Evolutionary conservation across 1,139 yeast species (phyloP).

Genomic region (Kodamaea suecica): DNA sequence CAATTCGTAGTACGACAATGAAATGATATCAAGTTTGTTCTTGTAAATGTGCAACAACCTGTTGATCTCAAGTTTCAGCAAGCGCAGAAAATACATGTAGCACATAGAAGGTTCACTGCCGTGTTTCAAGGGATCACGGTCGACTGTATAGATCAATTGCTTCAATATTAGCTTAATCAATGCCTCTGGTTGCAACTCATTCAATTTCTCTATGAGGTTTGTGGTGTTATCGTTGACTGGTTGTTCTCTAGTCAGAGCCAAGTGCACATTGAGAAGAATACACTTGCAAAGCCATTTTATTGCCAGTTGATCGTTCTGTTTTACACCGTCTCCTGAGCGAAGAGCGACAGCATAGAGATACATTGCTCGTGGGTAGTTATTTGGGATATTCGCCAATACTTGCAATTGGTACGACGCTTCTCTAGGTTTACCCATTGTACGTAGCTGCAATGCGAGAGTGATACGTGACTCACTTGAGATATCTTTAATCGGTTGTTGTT

Average conservation of each 20-base stretch:
- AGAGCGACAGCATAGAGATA: constrained; percentile 67
- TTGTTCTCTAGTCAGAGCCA: constrained; percentile 9
- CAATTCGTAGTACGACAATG: constrained; percentile 48
- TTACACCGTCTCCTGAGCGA: constrained; percentile 69
- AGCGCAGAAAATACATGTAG: constrained; percentile 24
- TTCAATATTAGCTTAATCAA: constrained; percentile 27
- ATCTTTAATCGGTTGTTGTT: constrained; percentile 2
- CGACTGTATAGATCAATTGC: constrained; percentile 19
- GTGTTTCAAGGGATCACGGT: constrained; percentile 19
- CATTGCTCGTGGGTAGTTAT: constrained; percentile 60
- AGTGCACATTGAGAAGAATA: constrained; percentile 20
- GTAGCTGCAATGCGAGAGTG: constrained; percentile 49
- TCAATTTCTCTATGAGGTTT: constrained; percentile 23
- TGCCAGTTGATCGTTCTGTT: constrained; percentile 55
- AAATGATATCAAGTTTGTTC: constrained; percentile 28
- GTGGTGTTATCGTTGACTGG: constrained; percentile 7
- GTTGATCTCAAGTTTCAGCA: constrained; percentile 26
- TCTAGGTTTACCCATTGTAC: constrained; percentile 57
- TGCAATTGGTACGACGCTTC: constrained; percentile 72
- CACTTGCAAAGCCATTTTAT: constrained; percentile 58
- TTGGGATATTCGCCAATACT: constrained; percentile 58
- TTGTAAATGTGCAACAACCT: constrained; percentile 27
- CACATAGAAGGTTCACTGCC: constrained; percentile 29
- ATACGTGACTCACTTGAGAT: constrained; percentile 38
- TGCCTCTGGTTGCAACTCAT: constrained; percentile 30